A percentile compares a stretch with the other conserved stretches of the same genome.
Evolutionary conservation across 129 eudicot species (phyloP).

Genomic region (Helianthus tuberosus): DNA sequence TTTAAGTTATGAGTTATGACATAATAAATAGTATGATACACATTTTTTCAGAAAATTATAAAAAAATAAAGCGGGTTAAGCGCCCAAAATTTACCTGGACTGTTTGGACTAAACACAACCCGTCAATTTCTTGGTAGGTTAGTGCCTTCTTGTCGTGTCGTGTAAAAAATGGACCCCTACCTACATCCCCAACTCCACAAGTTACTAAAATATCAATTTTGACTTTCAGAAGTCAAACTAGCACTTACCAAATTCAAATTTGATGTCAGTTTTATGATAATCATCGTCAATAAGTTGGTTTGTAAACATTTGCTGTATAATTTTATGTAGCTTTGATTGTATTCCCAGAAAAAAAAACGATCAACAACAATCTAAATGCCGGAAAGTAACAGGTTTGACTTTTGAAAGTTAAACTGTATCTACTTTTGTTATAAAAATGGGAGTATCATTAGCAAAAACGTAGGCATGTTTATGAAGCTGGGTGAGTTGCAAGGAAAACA

Average conservation of each 20-base stretch:
- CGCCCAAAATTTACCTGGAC: too few relatives aligned
- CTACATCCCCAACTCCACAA: background rate
- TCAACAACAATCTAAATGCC: background rate
- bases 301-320: background rate
- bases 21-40: too few relatives aligned
- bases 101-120: background rate
- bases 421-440: background rate
- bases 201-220: background rate
- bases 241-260: background rate
- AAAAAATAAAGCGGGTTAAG: too few relatives aligned
- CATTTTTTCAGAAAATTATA: background rate
- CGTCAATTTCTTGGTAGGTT: too few relatives aligned
- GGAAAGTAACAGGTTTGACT: background rate
- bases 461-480: background rate
- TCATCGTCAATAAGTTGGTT: background rate
- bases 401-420: background rate
- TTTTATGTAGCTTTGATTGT: background rate
- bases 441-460: too few relatives aligned
- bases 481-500: constrained; percentile 1
- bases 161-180: background rate
- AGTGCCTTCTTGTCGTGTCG: background rate
- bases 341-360: background rate
- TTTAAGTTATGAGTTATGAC: too few relatives aligned
- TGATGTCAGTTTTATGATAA: background rate
- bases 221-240: background rate